These are phyloP conservation scores for Rhododendron henanense DNA, from an alignment of 148 eudicot species.

Conservation along the genomic window DNA sequence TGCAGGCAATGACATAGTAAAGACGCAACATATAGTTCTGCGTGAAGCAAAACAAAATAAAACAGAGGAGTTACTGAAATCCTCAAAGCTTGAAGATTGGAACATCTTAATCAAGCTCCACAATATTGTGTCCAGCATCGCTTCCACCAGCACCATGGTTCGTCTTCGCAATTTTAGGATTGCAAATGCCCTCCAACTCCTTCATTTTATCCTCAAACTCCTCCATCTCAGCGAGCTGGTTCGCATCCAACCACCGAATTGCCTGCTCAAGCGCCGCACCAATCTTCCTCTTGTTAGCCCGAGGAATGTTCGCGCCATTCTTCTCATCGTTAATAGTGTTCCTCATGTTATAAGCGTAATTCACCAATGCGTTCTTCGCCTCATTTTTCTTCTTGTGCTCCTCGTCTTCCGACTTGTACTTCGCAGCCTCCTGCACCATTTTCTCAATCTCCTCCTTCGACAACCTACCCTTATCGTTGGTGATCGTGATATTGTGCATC, in stretches of 20 bases:
- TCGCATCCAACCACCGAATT: background rate
- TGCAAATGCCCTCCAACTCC: background rate
- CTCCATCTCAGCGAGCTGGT: background rate
- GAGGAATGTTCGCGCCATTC: background rate
- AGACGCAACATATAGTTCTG: background rate
- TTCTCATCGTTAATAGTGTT: too few relatives aligned
- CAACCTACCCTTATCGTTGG: background rate
- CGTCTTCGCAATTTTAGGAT: too few relatives aligned
- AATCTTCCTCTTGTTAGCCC: background rate
- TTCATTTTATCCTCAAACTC: background rate
- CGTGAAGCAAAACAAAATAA: too few relatives aligned
- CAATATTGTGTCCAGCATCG: too few relatives aligned
- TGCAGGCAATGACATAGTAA: background rate
- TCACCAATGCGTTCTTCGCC: background rate
- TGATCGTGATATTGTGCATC: background rate
- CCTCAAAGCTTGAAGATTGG: too few relatives aligned
- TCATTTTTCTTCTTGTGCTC: background rate
- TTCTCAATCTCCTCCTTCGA: background rate
- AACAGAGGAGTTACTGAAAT: too few relatives aligned
- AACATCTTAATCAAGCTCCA: too few relatives aligned
- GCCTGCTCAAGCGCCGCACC: background rate
- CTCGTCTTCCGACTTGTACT: background rate
- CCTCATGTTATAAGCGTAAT: background rate
- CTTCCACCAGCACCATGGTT: too few relatives aligned
- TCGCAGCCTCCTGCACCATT: background rate